Conservation (phyloP, 108 stramenopile genomes). For the Nannochloropsis gaditana region DNA sequence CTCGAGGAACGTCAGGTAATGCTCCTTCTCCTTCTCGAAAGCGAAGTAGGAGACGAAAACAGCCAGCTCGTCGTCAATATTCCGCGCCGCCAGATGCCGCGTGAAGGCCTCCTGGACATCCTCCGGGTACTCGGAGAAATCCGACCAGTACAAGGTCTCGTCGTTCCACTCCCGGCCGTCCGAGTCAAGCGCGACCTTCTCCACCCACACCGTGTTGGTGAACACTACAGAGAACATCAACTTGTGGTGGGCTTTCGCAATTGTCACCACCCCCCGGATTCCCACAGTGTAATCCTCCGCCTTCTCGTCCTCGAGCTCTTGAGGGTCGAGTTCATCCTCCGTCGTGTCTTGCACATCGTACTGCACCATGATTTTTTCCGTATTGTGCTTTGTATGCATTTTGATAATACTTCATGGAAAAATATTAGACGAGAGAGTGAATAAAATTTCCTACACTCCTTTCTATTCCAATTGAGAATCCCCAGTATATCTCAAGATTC, state of each 20-base stretch:
- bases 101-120: neutral
- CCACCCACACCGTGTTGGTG: neutral
- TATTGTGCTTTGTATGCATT: slow-evolving; percentile 16
- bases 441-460: neutral
- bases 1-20: neutral
- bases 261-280: neutral
- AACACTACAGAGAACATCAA: slow-evolving; percentile 18
- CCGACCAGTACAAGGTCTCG: neutral
- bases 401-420: neutral
- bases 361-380: slow-evolving; percentile 20
- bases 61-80: neutral
- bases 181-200: neutral
- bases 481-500: neutral
- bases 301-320: neutral
- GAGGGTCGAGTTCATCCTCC: neutral
- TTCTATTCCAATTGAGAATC: neutral
- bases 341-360: neutral
- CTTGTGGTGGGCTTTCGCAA: slow-evolving; percentile 17
- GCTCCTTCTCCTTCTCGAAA: slow-evolving; percentile 5
- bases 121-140: slow-evolving; percentile 8
- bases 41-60: neutral
- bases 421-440: neutral
- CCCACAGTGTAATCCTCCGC: slow-evolving; percentile 11
- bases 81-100: neutral
- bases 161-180: neutral